These are phyloP conservation scores for Thymus quinquecostatus DNA, from an alignment of 257 asterid genomes.

Conservation along the genomic window DNA sequence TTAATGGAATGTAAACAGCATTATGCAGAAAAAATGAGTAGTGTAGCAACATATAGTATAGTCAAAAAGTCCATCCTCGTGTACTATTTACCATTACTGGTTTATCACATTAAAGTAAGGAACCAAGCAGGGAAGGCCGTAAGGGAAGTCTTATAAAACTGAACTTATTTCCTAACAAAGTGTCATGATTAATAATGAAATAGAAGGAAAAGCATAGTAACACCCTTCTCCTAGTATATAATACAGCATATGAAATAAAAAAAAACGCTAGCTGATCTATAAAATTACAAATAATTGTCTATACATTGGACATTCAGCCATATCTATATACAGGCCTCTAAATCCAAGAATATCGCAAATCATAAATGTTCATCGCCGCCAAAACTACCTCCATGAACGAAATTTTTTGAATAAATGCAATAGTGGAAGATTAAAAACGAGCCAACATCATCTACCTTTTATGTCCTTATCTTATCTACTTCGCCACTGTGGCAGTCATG, in stretches of 20 bases:
- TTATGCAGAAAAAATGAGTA: not conserved
- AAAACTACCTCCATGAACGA: not conserved
- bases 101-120: not conserved
- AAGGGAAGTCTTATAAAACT: not conserved
- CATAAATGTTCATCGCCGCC: not conserved
- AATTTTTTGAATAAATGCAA: not conserved
- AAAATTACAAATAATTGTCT: not conserved
- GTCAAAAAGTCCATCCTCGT: not conserved
- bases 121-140: not conserved
- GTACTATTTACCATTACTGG: not conserved
- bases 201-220: conserved; percentile 4
- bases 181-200: not conserved
- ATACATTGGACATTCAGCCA: not conserved
- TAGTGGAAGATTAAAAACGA: not conserved
- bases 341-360: not conserved
- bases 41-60: not conserved
- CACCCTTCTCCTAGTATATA: not conserved
- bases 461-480: not conserved
- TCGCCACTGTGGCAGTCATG: not conserved
- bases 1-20: not conserved
- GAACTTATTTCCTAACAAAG: not conserved
- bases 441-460: not conserved
- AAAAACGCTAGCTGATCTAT: not conserved
- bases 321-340: not conserved
- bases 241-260: not conserved